Evolutionary conservation across 495 filamentous ascomycete genomes (phyloP).

Genomic region (Lepidopterella palustris): DNA sequence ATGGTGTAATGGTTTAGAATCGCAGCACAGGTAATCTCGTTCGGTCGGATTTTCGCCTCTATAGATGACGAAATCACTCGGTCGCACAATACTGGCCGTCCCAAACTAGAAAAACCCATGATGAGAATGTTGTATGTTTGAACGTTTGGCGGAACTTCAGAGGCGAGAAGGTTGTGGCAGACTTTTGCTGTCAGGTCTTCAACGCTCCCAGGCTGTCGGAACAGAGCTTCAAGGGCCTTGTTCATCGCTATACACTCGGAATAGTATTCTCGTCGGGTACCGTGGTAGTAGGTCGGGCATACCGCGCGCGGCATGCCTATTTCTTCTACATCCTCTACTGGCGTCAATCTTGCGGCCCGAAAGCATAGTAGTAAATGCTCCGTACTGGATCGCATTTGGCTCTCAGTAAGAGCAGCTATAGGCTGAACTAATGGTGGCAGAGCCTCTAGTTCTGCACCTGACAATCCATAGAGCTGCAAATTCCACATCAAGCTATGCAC

Average conservation of each 20-base stretch:
- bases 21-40: slow-evolving; percentile 46
- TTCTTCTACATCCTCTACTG: background rate
- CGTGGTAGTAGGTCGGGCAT: slow-evolving; percentile 25
- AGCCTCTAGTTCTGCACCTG: background rate
- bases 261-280: slow-evolving; percentile 23
- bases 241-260: slow-evolving; percentile 24
- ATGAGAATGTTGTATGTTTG: slow-evolving; percentile 64
- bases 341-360: background rate
- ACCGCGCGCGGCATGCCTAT: background rate
- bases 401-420: background rate
- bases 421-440: slow-evolving; percentile 2
- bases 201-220: background rate
- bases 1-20: slow-evolving; percentile 50
- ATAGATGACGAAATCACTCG: slow-evolving; percentile 48
- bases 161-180: slow-evolving; percentile 60
- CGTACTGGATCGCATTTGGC: background rate
- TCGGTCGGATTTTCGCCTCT: slow-evolving; percentile 46
- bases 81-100: slow-evolving; percentile 46
- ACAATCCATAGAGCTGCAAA: background rate
- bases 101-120: slow-evolving; percentile 47
- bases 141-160: slow-evolving; percentile 50
- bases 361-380: background rate
- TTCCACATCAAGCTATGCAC: slow-evolving; percentile 15
- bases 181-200: slow-evolving; percentile 47
- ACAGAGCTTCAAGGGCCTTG: slow-evolving; percentile 9